Evolutionary conservation across 208 protist genomes (phyloP).

Genomic region (Crithidia fasciculata): DNA sequence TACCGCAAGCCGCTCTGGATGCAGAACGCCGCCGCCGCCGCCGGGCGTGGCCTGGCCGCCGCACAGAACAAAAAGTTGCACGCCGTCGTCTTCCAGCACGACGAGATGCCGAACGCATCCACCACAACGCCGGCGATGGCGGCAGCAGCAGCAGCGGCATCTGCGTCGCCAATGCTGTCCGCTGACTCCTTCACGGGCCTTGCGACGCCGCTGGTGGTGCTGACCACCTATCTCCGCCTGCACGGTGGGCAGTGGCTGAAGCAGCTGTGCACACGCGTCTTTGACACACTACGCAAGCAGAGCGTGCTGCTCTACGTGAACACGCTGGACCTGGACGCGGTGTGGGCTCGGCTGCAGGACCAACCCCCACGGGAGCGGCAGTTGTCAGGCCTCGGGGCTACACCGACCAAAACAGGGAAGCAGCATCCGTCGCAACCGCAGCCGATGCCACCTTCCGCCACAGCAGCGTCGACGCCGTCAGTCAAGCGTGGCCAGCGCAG

Average conservation of each 20-base stretch:
- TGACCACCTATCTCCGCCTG: slow-evolving; percentile 83
- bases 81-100: neutral
- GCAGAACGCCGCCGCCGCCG: neutral
- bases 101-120: neutral
- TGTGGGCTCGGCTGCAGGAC: slow-evolving; percentile 26
- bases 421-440: too few species aligned
- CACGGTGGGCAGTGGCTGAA: slow-evolving; percentile 86
- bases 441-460: too few species aligned
- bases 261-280: slow-evolving; percentile 69
- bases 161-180: slow-evolving; percentile 13
- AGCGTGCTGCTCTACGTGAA: slow-evolving; percentile 90
- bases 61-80: neutral
- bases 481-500: neutral
- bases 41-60: neutral
- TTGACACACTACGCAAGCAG: slow-evolving; percentile 79
- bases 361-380: neutral
- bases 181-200: slow-evolving; percentile 49
- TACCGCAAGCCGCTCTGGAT: slow-evolving; percentile 24
- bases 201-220: slow-evolving; percentile 64
- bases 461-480: too few species aligned
- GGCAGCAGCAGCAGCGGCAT: too few species aligned
- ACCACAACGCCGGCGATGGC: neutral
- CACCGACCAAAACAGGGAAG: too few species aligned
- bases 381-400: too few species aligned
- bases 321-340: slow-evolving; percentile 62